Conservation (phyloP, 371 early-diverging fungal species). For the Encephalitozoon intestinalis region DNA sequence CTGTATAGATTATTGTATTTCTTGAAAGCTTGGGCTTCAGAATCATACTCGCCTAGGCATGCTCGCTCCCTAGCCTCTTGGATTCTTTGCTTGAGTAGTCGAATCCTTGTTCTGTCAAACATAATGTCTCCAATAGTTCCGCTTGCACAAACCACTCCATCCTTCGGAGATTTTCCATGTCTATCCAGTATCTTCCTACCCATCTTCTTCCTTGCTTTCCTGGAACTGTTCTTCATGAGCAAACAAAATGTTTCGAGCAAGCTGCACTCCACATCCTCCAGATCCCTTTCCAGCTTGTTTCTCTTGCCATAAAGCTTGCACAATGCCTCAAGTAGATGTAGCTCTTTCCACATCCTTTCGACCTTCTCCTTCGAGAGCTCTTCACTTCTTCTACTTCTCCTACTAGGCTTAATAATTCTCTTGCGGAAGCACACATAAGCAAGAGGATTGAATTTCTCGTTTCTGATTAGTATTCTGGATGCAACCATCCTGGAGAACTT, state of each 20-base stretch:
- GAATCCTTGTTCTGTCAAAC: not conserved
- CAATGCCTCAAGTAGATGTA: conserved; percentile 15
- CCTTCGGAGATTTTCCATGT: not conserved
- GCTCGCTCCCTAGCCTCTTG: not conserved
- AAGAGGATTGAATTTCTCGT: conserved; percentile 22
- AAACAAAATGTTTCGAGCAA: not conserved
- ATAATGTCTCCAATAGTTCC: not conserved
- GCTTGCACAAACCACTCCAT: not conserved
- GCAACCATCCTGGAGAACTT: not conserved
- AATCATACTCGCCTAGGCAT: not conserved
- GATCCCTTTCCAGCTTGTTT: conserved; percentile 3
- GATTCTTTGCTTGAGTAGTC: not conserved
- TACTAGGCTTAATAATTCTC: conserved; percentile 42
- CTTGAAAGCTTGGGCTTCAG: not conserved
- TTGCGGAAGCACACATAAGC: conserved; percentile 54
- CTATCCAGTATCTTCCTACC: not conserved
- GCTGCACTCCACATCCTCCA: not conserved
- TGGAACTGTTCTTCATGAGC: not conserved
- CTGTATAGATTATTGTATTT: not conserved
- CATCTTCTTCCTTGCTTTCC: not conserved
- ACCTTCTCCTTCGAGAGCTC: conserved; percentile 36
- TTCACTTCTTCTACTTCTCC: conserved; percentile 53
- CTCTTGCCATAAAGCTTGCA: conserved; percentile 2
- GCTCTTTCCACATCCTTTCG: conserved; percentile 27
- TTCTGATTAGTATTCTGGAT: conserved; percentile 24